Evolutionary conservation across 148 eudicot species (phyloP), one percentile per base, ranked within the genome.

Genomic region (Euryodendron excelsum): DNA sequence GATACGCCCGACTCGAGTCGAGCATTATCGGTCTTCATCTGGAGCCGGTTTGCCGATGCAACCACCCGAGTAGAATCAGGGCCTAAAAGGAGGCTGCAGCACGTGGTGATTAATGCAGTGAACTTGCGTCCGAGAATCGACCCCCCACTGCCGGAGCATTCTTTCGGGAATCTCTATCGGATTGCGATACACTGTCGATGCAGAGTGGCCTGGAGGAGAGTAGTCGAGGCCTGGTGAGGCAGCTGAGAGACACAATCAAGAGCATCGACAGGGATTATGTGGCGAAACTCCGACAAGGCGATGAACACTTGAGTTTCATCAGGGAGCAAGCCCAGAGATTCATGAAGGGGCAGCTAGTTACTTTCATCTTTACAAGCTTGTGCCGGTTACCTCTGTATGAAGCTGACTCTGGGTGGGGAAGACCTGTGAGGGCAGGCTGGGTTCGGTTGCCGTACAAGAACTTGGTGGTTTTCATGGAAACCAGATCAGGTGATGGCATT

Each of bases 361-460:
- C 75, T 7, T 47, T 76, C 33, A 77, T 72, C 5, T 85, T 85
- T 37, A 85, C 85, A 2, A 76, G 78, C 50, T 3, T 75, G 27
- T n/a, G 79, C 7, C 33, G 74, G 50, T 72, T 85, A 5, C 82
- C 72, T 1, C 25, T 77, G 33, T 70, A 67, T 52, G 85, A 82
- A 36, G 78, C 81, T 30, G 83, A 85, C 68, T 85, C 82, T 6
- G 87, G 87, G 15, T 85, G 85, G 87, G 83, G 85, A 1, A 79
- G 75, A 25, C 87, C 83, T 3, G 77, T 71, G 18, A 69, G 82
- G 80, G 75, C 76, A 0, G 52, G 74, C 0, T 55, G 53, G 0
- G 71, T 75, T n/a, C n/a, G 71, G 14, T 4, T 78, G 45, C 31
- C 77, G 0, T 66, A 30, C 36, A 75, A 62, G 50, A 66, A 72